A percentile compares a stretch with the other conserved stretches of the same genome.
phyloP scores from a whole-genome alignment of 2,329 filamentous ascomycete genomes.

The Fusarium subglutinans region DNA sequence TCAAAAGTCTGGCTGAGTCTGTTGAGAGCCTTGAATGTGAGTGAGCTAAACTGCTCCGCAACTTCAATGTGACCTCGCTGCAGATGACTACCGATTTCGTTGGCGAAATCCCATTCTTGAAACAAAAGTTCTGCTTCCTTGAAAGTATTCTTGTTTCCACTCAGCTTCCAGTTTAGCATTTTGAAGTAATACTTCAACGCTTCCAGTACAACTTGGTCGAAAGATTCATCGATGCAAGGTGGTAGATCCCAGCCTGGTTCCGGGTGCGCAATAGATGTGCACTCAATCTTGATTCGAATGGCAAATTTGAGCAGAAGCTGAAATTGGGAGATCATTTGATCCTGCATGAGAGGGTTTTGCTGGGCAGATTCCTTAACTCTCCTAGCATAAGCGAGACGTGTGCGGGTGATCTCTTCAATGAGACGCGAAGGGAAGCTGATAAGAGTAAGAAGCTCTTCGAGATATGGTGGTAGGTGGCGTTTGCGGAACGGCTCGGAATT shows the following conservation, averaged over 20 bases:
- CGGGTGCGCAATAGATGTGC: conserved; percentile 82
- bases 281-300: conserved; percentile 91
- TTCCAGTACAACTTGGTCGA: conserved; percentile 90
- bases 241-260: conserved; percentile 95
- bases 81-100: conserved; percentile 90
- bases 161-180: conserved; percentile 97
- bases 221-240: conserved; percentile 95
- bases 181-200: conserved; percentile 98
- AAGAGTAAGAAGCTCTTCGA: conserved; percentile 92
- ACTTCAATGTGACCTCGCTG: conserved; percentile 95
- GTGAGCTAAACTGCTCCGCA: conserved; percentile 93
- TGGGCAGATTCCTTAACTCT: conserved; percentile 96
- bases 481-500: conserved; percentile 87
- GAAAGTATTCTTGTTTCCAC: conserved; percentile 98
- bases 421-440: conserved; percentile 97
- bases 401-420: conserved; percentile 95
- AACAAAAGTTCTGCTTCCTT: conserved; percentile 98
- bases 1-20: conserved; percentile 92
- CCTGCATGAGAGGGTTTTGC: conserved; percentile 91
- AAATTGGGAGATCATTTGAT: conserved; percentile 98
- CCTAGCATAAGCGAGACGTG: conserved; percentile 89
- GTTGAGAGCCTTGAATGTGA: conserved; percentile 92
- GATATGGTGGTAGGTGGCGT: conserved; percentile 92
- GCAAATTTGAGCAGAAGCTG: conserved; percentile 92
- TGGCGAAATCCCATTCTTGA: conserved; percentile 98